phyloP scores from a whole-genome alignment of 1,139 yeast genomes.

The Yamadazyma conglobata region DNA sequence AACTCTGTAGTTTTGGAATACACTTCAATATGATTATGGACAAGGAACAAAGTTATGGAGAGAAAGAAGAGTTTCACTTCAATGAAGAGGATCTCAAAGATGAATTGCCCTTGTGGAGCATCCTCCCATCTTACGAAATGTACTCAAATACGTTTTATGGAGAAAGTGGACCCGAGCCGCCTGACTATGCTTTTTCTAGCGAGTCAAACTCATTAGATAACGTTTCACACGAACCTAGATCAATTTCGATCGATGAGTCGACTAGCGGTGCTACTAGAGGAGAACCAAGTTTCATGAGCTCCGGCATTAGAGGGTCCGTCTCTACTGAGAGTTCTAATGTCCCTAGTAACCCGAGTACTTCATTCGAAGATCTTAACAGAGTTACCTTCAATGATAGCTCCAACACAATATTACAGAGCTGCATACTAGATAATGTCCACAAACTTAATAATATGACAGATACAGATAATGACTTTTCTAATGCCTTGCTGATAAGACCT shows the following conservation, averaged over 20 bases:
- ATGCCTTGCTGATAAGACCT: constrained; percentile 26
- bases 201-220: no score
- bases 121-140: constrained; percentile 29
- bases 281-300: neutral
- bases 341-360: neutral
- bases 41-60: constrained; percentile 7
- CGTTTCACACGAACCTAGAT: no score
- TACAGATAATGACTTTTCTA: constrained; percentile 24
- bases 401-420: constrained; percentile 30
- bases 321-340: neutral
- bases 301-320: neutral
- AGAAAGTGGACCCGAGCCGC: constrained; percentile 13
- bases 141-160: constrained; percentile 10
- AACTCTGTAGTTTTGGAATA: no score
- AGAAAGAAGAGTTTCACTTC: constrained; percentile 6
- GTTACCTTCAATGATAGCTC: constrained; percentile 29
- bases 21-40: constrained; percentile 5
- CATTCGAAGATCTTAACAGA: constrained; percentile 1
- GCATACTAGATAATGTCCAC: constrained; percentile 38
- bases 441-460: constrained; percentile 29
- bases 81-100: constrained; percentile 10
- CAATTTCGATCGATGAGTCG: neutral
- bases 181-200: constrained; percentile 17
- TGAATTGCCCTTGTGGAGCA: constrained; percentile 24
- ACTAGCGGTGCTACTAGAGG: neutral